Evolutionary conservation across 2,329 filamentous ascomycete genomes (phyloP), one percentile per base, ranked within the genome.

Genomic region (Penicillium sp.): DNA sequence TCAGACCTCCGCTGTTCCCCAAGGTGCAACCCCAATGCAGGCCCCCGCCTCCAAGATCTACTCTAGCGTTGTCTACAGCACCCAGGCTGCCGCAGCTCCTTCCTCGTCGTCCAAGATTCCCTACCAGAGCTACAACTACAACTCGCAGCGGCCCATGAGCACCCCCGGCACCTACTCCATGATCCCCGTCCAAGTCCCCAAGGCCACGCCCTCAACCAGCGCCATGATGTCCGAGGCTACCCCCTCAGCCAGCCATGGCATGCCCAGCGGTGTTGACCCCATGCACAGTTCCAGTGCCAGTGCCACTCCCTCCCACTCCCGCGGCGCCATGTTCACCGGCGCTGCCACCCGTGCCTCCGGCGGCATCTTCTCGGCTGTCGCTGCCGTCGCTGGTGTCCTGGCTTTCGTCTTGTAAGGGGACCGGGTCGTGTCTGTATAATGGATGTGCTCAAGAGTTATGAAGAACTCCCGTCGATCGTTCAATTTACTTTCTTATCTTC

Each of bases 211-310:
- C 17, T 53, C 46, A 5, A 57, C 27, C 15, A 37, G 32, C 13
- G 66, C 64, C 49, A 63, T 63, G 55, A 63, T 63, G 55, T 48
- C 63, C 58, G 52, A 58, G 67, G 54, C 64, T 3, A 62, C 68
- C 1, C 67, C 68, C 21, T 70, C 64, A 1, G 54, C 46, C 5
- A 63, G 52, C 40, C 20, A 30, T 13, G 49, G 44, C 10, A 17
- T 78, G 15, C 79, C 78, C 23, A 70, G 68, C 39, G 77, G 78
- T 46, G 76, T 74, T 20, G 77, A 75, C 85, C 0, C 75, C 26
- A 63, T 71, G 44, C 71, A 73, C 49, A 64, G 65, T 48, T 72
- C 78, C 50, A 71, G 30, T 3, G 71, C 40, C 67, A 74, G 30
- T 63, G 76, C 58, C 64, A 78, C 60, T 55, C 64, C 23, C 7